Base-by-base conservation (phyloP, 148 eudicot genomes). In the Silene latifolia region DNA sequence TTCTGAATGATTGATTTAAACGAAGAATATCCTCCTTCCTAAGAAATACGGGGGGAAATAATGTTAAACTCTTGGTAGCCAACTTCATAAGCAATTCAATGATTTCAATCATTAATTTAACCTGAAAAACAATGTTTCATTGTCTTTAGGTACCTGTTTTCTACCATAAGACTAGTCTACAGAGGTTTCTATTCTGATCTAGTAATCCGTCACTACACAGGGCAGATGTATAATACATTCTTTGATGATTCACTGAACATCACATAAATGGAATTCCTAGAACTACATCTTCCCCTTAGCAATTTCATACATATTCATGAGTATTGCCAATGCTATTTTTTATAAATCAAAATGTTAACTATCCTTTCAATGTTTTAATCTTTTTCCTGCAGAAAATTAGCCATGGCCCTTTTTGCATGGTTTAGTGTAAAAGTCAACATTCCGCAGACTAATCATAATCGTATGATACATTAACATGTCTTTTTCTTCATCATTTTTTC, bases 1-100 rank as follows among this genome's bases (percentile, higher is more conserved):
- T 96, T 85, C 91, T 87, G 69, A 96, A 78, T 17, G 98, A 89
- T 75, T 96, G 99, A 80, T 82, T 88, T 71, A 81, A 77, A 70
- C 70, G 74, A 63, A 86, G 69, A 69, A 87, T 76, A 76, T 86
- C 89, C 81, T 92, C 94, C 71, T 90, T 92, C 46, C 74, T 73
- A 44, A 47, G 46, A 72, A 67, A 65, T 24, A 63, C 62, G n/a
- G 29, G 29, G 42, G 21, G 17, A 18, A 42, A 42, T 7, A 42
- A 56, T 25, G 67, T 51, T 21, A 29, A 60, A 32, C 4, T 17
- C 27, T 29, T 11, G 32, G 9, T 15, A 1, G 71, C 29, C 25
- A 68, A 44, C 0, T 18, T 46, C 9, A 13, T 5, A 48, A 23
- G 58, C 10, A 25, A 74, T 27, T 63, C 27, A 66, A 23, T 74